Percentiles rank a stretch among this genome's conserved stretches.
Conservation (phyloP, 352 stramenopile genomes). For the Phytophthora syringae region DNA sequence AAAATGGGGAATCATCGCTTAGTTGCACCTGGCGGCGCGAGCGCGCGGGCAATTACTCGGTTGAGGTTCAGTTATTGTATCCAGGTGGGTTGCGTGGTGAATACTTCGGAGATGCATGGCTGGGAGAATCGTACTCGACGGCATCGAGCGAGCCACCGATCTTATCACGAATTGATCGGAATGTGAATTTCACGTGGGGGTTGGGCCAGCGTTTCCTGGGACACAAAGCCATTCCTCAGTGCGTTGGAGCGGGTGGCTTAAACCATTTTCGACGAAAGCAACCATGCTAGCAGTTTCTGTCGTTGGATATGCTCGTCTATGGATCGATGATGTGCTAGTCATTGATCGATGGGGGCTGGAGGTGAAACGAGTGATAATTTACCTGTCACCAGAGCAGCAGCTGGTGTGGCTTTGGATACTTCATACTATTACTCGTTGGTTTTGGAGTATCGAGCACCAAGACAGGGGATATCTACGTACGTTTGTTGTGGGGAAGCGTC, state of each 20-base stretch:
- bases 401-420: slow-evolving; percentile 39
- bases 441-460: slow-evolving; percentile 68
- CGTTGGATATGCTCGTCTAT: slow-evolving; percentile 67
- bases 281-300: slow-evolving; percentile 54
- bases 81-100: slow-evolving; percentile 63
- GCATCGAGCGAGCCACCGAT: slow-evolving; percentile 1
- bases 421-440: slow-evolving; percentile 55
- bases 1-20: slow-evolving; percentile 21
- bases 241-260: slow-evolving; percentile 74
- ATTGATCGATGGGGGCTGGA: slow-evolving; percentile 67
- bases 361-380: slow-evolving; percentile 29
- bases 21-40: slow-evolving; percentile 59
- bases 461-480: slow-evolving; percentile 44
- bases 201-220: slow-evolving; percentile 50
- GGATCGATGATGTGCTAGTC: slow-evolving; percentile 65
- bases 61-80: slow-evolving; percentile 66
- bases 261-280: slow-evolving; percentile 44
- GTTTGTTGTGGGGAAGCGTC: slow-evolving; percentile 57
- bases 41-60: slow-evolving; percentile 50
- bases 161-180: slow-evolving; percentile 60
- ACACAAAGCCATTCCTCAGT: slow-evolving; percentile 64
- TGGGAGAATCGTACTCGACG: slow-evolving; percentile 32
- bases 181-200: slow-evolving; percentile 82
- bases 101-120: slow-evolving; percentile 74
- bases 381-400: slow-evolving; percentile 18